These are phyloP conservation scores for Cymbopogon citratus DNA, from an alignment of 176 grass and related monocot genomes.

Conservation along the genomic window DNA sequence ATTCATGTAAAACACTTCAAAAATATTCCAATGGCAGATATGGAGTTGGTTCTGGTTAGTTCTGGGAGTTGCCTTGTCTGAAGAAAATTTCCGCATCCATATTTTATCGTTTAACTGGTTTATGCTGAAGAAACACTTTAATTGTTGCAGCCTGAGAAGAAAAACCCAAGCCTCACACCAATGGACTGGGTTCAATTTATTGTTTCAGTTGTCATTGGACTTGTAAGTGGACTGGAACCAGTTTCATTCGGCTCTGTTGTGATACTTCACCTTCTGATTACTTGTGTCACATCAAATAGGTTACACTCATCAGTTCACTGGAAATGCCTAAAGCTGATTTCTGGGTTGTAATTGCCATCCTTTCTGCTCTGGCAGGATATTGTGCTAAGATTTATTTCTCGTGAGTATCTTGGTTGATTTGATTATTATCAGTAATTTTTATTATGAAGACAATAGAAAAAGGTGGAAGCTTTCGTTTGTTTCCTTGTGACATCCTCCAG, in stretches of 20 bases:
- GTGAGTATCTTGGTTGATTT: constrained; percentile 45
- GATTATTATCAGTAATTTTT: neutral
- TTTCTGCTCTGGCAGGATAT: constrained; percentile 87
- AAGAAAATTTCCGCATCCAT: neutral
- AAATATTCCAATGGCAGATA: constrained; percentile 99
- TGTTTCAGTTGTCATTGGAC: constrained; percentile 91
- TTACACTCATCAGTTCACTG: constrained; percentile 83
- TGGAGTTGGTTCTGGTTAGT: constrained; percentile 95
- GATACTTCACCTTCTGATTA: constrained; percentile 27
- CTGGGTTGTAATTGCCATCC: constrained; percentile 79
- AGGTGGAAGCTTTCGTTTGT: neutral
- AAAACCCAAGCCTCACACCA: constrained; percentile 92
- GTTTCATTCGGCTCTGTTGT: constrained; percentile 24
- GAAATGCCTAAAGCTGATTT: constrained; percentile 99
- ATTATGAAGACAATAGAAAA: constrained; percentile 1
- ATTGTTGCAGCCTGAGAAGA: constrained; percentile 86
- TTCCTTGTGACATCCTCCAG: neutral
- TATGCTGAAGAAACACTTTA: constrained; percentile 1
- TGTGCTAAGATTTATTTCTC: constrained; percentile 99
- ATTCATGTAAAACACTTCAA: constrained; percentile 98
- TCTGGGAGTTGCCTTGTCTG: neutral
- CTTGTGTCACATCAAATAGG: constrained; percentile 31
- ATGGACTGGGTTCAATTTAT: constrained; percentile 98
- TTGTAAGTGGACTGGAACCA: constrained; percentile 57
- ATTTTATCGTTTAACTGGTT: constrained; percentile 8